These are phyloP conservation scores for Brassica incana DNA, from an alignment of 345 rosid species.

Conservation along the genomic window DNA sequence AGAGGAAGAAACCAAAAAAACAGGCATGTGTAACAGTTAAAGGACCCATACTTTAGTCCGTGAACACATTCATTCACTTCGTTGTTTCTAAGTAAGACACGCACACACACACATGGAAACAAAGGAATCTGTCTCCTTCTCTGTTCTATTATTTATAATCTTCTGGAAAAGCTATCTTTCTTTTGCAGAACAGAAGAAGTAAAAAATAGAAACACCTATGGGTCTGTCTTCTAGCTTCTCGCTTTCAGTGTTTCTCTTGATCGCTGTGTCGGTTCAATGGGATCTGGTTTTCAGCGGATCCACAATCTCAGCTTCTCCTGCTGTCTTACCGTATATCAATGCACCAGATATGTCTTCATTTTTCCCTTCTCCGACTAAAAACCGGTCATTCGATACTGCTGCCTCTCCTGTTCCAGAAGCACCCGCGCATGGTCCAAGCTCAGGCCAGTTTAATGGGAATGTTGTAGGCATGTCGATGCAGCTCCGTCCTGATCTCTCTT, in stretches of 20 bases:
- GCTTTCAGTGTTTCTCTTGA: constrained; percentile 27
- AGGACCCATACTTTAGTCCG: constrained; percentile 39
- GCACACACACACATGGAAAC: constrained; percentile 38
- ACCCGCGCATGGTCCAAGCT: constrained; percentile 46
- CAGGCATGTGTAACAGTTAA: constrained; percentile 34
- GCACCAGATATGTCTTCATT: constrained; percentile 65
- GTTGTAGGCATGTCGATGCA: constrained; percentile 38
- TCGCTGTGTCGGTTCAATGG: constrained; percentile 31
- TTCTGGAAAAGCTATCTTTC: constrained; percentile 14
- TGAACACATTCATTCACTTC: constrained; percentile 36
- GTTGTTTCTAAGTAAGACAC: constrained; percentile 36
- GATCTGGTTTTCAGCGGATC: constrained; percentile 35
- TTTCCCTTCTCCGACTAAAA: constrained; percentile 56
- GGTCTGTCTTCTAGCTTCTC: constrained; percentile 39
- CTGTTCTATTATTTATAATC: constrained; percentile 32
- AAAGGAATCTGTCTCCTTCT: constrained; percentile 29
- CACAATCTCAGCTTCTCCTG: constrained; percentile 56
- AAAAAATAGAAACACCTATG: constrained; percentile 39
- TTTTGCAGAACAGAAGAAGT: constrained; percentile 32
- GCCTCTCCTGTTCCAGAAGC: constrained; percentile 46
- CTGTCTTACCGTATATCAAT: constrained; percentile 50
- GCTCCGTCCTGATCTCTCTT: constrained; percentile 27
- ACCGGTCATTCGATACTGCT: constrained; percentile 38
- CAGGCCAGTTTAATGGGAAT: constrained; percentile 58
- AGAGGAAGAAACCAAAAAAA: constrained; percentile 32